Base-by-base conservation (phyloP, 768 basidiomycete species). In the Suillus subalutaceus region DNA sequence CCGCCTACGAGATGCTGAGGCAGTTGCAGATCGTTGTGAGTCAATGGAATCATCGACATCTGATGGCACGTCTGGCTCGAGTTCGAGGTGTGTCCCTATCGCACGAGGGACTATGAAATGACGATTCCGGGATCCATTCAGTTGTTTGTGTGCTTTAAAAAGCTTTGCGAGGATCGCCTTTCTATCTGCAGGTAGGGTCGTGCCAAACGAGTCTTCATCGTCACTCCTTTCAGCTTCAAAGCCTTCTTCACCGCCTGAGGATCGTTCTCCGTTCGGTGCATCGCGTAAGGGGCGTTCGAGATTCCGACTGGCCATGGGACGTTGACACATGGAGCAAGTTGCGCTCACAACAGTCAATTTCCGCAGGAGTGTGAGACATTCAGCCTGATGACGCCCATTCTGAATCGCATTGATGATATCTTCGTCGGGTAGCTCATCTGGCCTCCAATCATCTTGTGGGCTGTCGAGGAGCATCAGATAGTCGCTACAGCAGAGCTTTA, bases 221-320 rank as follows among this genome's bases (percentile, higher is more conserved):
- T n/a, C n/a, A n/a, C n/a, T n/a, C n/a, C n/a, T n/a, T n/a, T 48
- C 46, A 8, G 4, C 46, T 0, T 48, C 5, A 0, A 0, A n/a
- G 6, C 8, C 12, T 3, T 10, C n/a, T 48, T 9, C 20, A 46
- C 10, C 10, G 0, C 10, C 3, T 0, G 4, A 20, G 12, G 3
- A 0, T 2, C n/a, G 20, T 32, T n/a, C n/a, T n/a, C n/a, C n/a
- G n/a, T n/a, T n/a, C n/a, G n/a, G n/a, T n/a, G n/a, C n/a, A n/a
- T n/a, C n/a, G n/a, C n/a, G n/a, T n/a, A n/a, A 23, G 20, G 9
- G 8, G 0, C 2, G 20, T 4, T 20, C 8, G 2, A 0, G 4
- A 10, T 13, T 12, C 0, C 13, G 20, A 2, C 2, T 0, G 4
- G 5, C 4, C 0, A 15, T 2, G 0, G 23, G 13, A 2, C 23